Conservation (phyloP, 306 rosid genomes). For the Ochetophila trinervis region DNA sequence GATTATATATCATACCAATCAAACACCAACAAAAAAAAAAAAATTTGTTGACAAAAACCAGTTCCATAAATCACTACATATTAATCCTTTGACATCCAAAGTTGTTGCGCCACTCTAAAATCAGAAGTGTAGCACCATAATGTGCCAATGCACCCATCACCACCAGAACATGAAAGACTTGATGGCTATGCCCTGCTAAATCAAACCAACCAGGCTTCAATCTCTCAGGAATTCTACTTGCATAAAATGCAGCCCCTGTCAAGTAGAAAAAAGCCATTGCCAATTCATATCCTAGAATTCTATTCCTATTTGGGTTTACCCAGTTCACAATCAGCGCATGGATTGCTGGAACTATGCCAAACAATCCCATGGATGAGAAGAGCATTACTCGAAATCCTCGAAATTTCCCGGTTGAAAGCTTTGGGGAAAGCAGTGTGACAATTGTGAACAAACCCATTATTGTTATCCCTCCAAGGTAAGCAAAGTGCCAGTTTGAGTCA, state of each 20-base stretch:
- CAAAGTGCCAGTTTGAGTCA: slow-evolving; percentile 73
- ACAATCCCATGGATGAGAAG: slow-evolving; percentile 90
- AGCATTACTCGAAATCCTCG: slow-evolving; percentile 63
- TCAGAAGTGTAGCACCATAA: slow-evolving; percentile 69
- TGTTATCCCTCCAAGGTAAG: slow-evolving; percentile 80
- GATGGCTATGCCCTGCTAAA: slow-evolving; percentile 93
- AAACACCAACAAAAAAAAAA: neutral
- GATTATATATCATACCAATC: neutral
- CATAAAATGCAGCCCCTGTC: slow-evolving; percentile 69
- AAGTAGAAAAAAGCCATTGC: slow-evolving; percentile 77
- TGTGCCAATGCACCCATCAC: slow-evolving; percentile 83
- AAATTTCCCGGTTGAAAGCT: slow-evolving; percentile 49
- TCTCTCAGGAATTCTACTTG: slow-evolving; percentile 74
- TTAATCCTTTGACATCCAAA: slow-evolving; percentile 43
- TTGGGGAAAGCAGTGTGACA: slow-evolving; percentile 56
- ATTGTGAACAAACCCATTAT: slow-evolving; percentile 78
- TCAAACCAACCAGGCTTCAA: slow-evolving; percentile 92
- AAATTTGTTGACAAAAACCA: neutral
- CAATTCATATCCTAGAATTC: slow-evolving; percentile 58
- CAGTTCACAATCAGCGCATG: slow-evolving; percentile 75
- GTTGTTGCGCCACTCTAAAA: slow-evolving; percentile 73
- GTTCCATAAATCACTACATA: neutral
- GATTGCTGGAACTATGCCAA: slow-evolving; percentile 77
- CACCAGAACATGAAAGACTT: slow-evolving; percentile 78
- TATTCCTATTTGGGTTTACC: slow-evolving; percentile 67